Base-by-base conservation (phyloP, 1,284 basidiomycete species). In the Pterulicium gracile region DNA sequence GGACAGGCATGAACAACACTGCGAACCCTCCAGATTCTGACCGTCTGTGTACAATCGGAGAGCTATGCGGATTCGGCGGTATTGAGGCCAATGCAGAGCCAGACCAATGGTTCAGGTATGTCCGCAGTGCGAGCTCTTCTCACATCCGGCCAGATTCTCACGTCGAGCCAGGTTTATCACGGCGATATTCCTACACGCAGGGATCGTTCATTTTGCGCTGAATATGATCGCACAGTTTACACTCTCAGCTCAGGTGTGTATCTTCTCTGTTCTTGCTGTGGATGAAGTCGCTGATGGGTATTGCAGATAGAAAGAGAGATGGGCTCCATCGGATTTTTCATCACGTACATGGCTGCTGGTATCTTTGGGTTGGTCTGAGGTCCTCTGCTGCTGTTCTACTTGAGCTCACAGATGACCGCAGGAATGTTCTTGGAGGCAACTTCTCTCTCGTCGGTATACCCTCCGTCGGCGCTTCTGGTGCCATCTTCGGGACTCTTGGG, bases 401-500 rank as follows among this genome's bases (percentile, higher is more conserved):
- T 47, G 54, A 23, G 21, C 7, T 34, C 44, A 42, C 17, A 36
- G 48, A 7, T 22, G n/a, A 20, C 21, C 42, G 5, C 51, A 86
- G 85, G 32, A 90, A 89, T 54, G 73, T 88, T 18, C 68, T 97
- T 4, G 93, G 94, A 20, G 91, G 89, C 3, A 97, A 95, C 61
- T 93, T 97, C 60, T 73, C 90, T 0, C 67, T 96, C 14, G 84
- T 92, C 2, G 92, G 90, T 14, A 68, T 84, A n/a, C 92, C 94
- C 0, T 90, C 88, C n/a, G 74, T 93, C 1, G 95, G 95, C 41
- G 95, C 94, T 1, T 88, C 83, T 55, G 93, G 95, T 4, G 91
- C 93, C 1, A 90, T 98, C 47, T 96, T 97, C 50, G 92, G 92
- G 2, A 90, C 88, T 24, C 75, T 94, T 49, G 91, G 88, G 2